Conservation (phyloP, 2,329 filamentous ascomycete species). For the Colletotrichum sojae region DNA sequence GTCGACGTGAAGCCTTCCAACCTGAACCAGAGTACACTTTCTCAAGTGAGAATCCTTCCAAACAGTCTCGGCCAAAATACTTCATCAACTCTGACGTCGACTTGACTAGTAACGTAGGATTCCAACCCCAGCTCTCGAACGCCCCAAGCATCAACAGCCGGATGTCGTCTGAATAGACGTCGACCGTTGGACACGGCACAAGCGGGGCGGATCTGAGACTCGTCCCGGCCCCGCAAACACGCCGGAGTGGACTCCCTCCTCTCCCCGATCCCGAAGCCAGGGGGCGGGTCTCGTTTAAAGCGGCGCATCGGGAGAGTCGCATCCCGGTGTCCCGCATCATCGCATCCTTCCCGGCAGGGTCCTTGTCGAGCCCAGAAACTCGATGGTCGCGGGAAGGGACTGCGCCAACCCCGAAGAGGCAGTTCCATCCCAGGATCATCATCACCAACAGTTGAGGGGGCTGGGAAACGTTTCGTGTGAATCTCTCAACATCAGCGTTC, state of each 20-base stretch:
- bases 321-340: neutral
- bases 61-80: too few relatives aligned
- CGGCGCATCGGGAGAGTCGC: neutral
- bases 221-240: neutral
- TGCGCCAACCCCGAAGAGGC: neutral
- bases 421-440: neutral
- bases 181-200: neutral
- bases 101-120: too few relatives aligned
- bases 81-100: too few relatives aligned
- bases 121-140: too few relatives aligned
- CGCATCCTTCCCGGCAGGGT: neutral
- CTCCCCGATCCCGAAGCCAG: neutral
- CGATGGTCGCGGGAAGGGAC: neutral
- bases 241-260: neutral
- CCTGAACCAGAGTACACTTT: too few relatives aligned
- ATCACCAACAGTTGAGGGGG: constrained; percentile 1
- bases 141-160: neutral
- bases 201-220: constrained; percentile 7
- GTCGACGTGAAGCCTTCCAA: too few relatives aligned
- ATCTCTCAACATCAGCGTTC: neutral
- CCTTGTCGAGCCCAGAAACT: neutral
- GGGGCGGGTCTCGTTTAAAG: neutral
- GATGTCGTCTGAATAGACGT: neutral
- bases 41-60: too few relatives aligned
- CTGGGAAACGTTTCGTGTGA: neutral